These are phyloP conservation scores for Yarrowia osloensis DNA, from an alignment of 805 yeast genomes.

Conservation along the genomic window DNA sequence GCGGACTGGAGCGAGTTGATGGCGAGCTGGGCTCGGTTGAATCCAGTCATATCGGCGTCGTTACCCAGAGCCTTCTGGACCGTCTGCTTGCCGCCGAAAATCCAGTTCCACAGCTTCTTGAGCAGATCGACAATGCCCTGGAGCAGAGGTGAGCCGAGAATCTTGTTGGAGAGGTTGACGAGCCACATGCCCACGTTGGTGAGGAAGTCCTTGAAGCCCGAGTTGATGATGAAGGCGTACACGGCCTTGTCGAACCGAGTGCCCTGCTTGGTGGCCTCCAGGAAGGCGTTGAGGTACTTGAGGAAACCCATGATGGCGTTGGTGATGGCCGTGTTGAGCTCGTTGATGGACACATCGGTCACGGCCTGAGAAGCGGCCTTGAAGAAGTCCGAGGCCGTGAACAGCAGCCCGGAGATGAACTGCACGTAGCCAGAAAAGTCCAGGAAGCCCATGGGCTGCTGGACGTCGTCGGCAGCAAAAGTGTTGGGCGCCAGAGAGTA, in stretches of 20 bases:
- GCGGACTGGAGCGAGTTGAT: slow-evolving; percentile 11
- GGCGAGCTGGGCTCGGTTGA: slow-evolving; percentile 12
- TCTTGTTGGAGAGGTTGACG: slow-evolving; percentile 22
- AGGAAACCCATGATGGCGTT: slow-evolving; percentile 17
- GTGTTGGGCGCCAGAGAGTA: slow-evolving; percentile 9
- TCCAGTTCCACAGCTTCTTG: background rate
- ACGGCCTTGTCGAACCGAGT: slow-evolving; percentile 26
- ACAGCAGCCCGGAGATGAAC: slow-evolving; percentile 5
- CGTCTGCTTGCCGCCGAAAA: background rate
- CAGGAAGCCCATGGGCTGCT: slow-evolving; percentile 25
- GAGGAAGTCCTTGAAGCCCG: slow-evolving; percentile 10
- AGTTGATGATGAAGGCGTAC: slow-evolving; percentile 17
- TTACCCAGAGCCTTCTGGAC: slow-evolving; percentile 3
- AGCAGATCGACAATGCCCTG: slow-evolving; percentile 16
- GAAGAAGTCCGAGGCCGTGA: slow-evolving; percentile 1
- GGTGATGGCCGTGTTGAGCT: slow-evolving; percentile 23
- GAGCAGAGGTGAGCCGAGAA: slow-evolving; percentile 20
- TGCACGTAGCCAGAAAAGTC: slow-evolving; percentile 24
- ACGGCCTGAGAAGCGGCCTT: background rate
- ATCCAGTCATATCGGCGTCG: background rate
- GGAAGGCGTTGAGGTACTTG: slow-evolving; percentile 24
- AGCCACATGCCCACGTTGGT: slow-evolving; percentile 17
- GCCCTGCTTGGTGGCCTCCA: slow-evolving; percentile 18
- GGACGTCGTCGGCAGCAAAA: background rate
- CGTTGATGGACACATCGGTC: background rate